Evolutionary conservation across 352 stramenopile species (phyloP), one percentile per base, ranked within the genome.

Genomic region (Pythium folliculosum): DNA sequence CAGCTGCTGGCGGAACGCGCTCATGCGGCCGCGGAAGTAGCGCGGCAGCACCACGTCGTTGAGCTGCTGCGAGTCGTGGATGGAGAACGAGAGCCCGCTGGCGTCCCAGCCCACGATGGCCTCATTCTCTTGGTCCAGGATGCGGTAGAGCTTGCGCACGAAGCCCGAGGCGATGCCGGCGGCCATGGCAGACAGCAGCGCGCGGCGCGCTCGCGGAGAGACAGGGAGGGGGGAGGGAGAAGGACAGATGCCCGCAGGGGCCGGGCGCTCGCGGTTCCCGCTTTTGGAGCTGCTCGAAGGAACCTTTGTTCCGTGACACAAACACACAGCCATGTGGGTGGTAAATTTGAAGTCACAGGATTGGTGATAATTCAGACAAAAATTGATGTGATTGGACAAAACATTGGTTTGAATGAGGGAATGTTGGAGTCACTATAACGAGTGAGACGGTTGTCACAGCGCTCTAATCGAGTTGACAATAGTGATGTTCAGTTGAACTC

Each of bases 91-190:
- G n/a, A 45, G 57, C 9, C 82, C 82, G 32, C 62, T 56, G 12
- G 60, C 56, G 65, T 89, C 82, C 84, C 84, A 93, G 37, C 54
- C 49, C 61, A 93, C 79, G 67, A 93, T 81, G 35, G 69, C 59
- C 58, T 76, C 70, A 65, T 73, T 87, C 68, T 91, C 82, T 52
- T 89, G 77, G 71, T 93, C 82, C 49, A 93, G 67, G 70, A 93
- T 90, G 67, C 80, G 80, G 73, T 93, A 93, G 22, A 93, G 81
- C 69, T 93, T 93, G 62, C 84, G 77, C 69, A 93, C 81, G 60
- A 93, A 93, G 63, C 82, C 84, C 58, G 80, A 89, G 10, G 82
- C 77, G 73, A 93, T 93, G 60, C 77, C 82, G 45, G 73, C 70
- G 49, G 69, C 66, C 72, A 77, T 81, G 8, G 59, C 16, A 47